These are phyloP conservation scores for Vanrija humicola DNA, from an alignment of 1,284 basidiomycete genomes.

Conservation along the genomic window DNA sequence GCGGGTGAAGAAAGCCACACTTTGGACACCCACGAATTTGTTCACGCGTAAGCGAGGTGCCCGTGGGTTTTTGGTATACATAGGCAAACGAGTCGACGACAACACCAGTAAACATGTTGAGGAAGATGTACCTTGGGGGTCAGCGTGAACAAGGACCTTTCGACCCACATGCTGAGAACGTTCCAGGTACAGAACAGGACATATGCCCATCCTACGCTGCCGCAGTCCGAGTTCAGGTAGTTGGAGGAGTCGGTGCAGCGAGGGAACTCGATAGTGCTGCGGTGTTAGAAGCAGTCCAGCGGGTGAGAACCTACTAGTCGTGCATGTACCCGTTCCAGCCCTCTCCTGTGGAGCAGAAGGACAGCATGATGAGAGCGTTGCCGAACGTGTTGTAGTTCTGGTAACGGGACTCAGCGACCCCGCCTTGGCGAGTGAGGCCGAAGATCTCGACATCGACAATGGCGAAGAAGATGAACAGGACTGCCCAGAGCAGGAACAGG, in stretches of 20 bases:
- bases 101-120: slow-evolving; percentile 93
- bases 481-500: slow-evolving; percentile 82
- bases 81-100: slow-evolving; percentile 97
- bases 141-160: slow-evolving; percentile 2
- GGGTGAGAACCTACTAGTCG: slow-evolving; percentile 64
- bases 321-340: slow-evolving; percentile 80
- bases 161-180: slow-evolving; percentile 79
- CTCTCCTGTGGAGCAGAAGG: slow-evolving; percentile 53
- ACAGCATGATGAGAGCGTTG: slow-evolving; percentile 77
- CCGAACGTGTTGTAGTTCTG: slow-evolving; percentile 81
- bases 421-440: slow-evolving; percentile 80
- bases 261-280: slow-evolving; percentile 70
- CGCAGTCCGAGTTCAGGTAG: slow-evolving; percentile 77
- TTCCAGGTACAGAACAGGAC: slow-evolving; percentile 94
- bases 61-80: slow-evolving; percentile 80
- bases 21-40: slow-evolving; percentile 73
- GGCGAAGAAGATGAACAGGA: slow-evolving; percentile 87
- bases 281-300: not conserved
- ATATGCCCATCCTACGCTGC: slow-evolving; percentile 79
- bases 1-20: too few species aligned
- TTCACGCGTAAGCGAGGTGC: slow-evolving; percentile 76
- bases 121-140: slow-evolving; percentile 73
- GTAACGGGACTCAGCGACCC: slow-evolving; percentile 62
- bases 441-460: slow-evolving; percentile 91
- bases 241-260: slow-evolving; percentile 66